Evolutionary conservation across 331 rosid genomes (phyloP).

Genomic region (Acacia pycnantha): DNA sequence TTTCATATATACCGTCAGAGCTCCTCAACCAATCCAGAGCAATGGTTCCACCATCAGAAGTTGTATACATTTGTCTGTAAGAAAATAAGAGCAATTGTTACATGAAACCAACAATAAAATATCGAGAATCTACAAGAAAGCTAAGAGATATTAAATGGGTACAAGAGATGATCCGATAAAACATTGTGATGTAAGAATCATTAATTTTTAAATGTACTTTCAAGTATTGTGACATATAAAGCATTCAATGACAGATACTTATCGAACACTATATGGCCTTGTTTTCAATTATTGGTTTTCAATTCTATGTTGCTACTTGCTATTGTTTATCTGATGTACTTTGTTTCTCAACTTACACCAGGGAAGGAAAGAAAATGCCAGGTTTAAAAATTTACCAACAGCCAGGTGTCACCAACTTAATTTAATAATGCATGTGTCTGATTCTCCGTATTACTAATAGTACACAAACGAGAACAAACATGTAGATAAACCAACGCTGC

Average conservation of each 20-base stretch:
- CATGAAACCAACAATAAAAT: constrained; percentile 21
- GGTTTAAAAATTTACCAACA: neutral
- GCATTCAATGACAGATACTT: neutral
- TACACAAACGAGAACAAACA: neutral
- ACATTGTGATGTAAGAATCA: neutral
- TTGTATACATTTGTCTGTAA: constrained; percentile 55
- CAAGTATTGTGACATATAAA: no score
- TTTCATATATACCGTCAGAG: constrained; percentile 48
- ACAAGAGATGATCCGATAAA: neutral
- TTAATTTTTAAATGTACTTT: neutral
- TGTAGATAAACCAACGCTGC: neutral
- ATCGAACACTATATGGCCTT: neutral
- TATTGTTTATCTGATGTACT: neutral
- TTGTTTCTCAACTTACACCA: neutral
- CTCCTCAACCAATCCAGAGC: constrained; percentile 69
- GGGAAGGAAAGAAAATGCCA: neutral
- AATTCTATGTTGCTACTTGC: neutral
- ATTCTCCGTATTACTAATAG: neutral
- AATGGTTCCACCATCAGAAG: constrained; percentile 73
- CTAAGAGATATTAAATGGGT: neutral
- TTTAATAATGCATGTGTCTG: neutral
- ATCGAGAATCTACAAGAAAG: neutral
- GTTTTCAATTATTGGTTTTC: neutral
- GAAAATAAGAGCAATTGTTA: constrained; percentile 19
- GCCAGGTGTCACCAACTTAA: neutral